Conservation (phyloP, 768 basidiomycete species). For the Jaapia argillacea region DNA sequence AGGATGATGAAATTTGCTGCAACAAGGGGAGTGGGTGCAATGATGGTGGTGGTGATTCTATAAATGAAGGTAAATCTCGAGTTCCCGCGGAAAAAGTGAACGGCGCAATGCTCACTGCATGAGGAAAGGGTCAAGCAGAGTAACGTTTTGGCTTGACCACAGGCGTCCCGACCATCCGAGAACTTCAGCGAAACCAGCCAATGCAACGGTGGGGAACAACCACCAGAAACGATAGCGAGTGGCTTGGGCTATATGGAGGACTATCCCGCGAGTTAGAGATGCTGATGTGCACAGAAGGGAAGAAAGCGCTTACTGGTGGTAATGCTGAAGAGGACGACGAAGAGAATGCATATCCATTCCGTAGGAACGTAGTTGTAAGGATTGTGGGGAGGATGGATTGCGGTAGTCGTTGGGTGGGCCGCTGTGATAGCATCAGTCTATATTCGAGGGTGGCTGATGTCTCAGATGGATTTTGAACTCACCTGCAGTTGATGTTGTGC, state of each 20-base stretch:
- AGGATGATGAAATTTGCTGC: conserved; percentile 55
- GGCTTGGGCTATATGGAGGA: conserved; percentile 17
- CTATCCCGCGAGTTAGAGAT: conserved; percentile 6
- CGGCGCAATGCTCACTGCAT: conserved; percentile 17
- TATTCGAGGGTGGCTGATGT: too few relatives aligned
- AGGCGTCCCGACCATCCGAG: conserved; percentile 28
- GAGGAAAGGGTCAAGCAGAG: conserved; percentile 22
- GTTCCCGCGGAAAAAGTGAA: neutral
- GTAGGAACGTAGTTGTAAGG: conserved; percentile 36
- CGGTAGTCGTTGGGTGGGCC: too few relatives aligned
- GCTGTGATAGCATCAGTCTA: too few relatives aligned
- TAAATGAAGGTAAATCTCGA: neutral
- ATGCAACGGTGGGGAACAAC: conserved; percentile 21
- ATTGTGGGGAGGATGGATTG: too few relatives aligned
- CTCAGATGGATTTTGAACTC: too few relatives aligned
- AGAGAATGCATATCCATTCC: conserved; percentile 24
- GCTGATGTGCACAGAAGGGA: neutral
- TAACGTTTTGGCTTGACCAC: conserved; percentile 20
- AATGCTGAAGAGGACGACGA: conserved; percentile 29
- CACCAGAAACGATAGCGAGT: conserved; percentile 22
- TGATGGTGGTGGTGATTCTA: conserved; percentile 42
- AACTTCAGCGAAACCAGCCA: conserved; percentile 23
- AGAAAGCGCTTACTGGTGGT: conserved; percentile 24
- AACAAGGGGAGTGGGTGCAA: conserved; percentile 45
- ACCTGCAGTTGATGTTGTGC: too few relatives aligned